These are phyloP conservation scores for Acacia crassicarpa DNA, from an alignment of 306 rosid genomes.

Conservation along the genomic window DNA sequence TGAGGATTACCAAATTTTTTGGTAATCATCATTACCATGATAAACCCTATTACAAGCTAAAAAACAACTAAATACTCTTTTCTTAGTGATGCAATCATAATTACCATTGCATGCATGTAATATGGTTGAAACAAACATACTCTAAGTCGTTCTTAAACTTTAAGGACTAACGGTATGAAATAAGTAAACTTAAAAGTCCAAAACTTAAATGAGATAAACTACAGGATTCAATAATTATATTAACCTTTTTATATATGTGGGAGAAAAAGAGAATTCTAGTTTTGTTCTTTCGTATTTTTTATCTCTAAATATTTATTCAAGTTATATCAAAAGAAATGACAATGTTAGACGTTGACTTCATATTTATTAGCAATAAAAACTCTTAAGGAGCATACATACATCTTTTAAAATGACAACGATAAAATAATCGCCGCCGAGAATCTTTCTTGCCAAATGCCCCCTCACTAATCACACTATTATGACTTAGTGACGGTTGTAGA, in stretches of 20 bases:
- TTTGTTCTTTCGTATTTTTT: background rate
- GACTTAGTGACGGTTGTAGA: background rate
- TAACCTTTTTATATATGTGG: background rate
- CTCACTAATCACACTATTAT: background rate
- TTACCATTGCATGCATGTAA: too few species aligned
- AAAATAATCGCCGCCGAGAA: background rate
- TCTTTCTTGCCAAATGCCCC: background rate
- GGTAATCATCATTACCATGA: too few species aligned
- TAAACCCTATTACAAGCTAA: too few species aligned
- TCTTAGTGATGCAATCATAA: too few species aligned
- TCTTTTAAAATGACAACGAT: background rate
- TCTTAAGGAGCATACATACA: background rate
- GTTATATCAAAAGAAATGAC: background rate
- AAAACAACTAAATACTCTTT: too few species aligned
- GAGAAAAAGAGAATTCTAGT: background rate
- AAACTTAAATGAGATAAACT: too few species aligned
- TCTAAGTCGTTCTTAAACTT: too few species aligned
- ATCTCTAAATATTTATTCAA: background rate
- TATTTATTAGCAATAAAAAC: background rate
- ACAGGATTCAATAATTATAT: too few species aligned
- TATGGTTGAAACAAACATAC: too few species aligned
- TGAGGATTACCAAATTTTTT: too few species aligned
- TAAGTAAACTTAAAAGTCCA: too few species aligned
- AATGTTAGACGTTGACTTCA: background rate
- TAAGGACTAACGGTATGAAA: too few species aligned